Percentiles rank a stretch among this genome's conserved stretches.
Evolutionary conservation across 768 basidiomycete species (phyloP).

Genomic region (Naematelia aurantialba): DNA sequence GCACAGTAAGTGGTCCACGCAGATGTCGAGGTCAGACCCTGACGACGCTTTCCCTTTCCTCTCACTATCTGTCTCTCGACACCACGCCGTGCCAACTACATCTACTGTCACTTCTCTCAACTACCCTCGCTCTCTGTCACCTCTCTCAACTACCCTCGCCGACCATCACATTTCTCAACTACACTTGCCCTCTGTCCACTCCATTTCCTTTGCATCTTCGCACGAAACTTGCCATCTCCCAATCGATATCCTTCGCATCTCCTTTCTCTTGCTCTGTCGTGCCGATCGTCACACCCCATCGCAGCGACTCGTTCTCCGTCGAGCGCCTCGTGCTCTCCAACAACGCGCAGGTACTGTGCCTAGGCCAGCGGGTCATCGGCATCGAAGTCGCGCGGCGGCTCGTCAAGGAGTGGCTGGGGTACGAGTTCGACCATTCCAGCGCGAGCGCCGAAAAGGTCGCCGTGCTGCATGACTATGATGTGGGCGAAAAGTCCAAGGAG

Average conservation of each 20-base stretch:
- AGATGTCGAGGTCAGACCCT: neutral
- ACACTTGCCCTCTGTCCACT: neutral
- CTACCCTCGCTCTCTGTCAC: neutral
- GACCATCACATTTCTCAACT: neutral
- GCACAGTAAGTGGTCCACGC: constrained; percentile 10
- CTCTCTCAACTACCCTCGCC: too few species aligned
- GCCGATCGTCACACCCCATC: neutral
- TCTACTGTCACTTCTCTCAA: neutral
- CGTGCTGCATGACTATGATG: constrained; percentile 43
- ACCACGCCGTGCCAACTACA: too few species aligned
- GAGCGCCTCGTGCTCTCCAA: constrained; percentile 48
- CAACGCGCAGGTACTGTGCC: constrained; percentile 46
- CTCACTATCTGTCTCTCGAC: too few species aligned
- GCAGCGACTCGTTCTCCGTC: constrained; percentile 45
- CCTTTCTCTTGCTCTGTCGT: too few species aligned
- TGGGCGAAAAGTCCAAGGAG: neutral
- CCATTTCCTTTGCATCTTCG: too few species aligned
- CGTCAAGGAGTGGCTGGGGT: constrained; percentile 44
- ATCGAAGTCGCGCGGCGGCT: constrained; percentile 40
- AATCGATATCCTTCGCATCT: too few species aligned
- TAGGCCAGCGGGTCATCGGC: constrained; percentile 49
- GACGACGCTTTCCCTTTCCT: neutral
- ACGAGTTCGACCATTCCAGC: constrained; percentile 40
- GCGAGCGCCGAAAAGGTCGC: constrained; percentile 45
- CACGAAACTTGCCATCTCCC: too few species aligned